Conservation (phyloP, 495 filamentous ascomycete species). For the Penicillium verhagenii region DNA sequence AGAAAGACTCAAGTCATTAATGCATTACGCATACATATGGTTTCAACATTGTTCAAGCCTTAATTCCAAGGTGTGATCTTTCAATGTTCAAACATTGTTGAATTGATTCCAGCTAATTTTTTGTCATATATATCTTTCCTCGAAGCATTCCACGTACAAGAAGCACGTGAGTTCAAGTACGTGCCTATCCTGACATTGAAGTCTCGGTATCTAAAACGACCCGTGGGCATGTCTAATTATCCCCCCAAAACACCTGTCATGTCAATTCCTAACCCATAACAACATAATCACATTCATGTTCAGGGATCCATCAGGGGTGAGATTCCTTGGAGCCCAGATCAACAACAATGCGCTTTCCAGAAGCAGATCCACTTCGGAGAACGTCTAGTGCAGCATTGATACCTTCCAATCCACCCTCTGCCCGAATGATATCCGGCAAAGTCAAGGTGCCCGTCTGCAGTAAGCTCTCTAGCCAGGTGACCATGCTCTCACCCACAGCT, state of each 20-base stretch:
- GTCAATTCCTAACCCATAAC: too few relatives aligned
- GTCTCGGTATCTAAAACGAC: too few relatives aligned
- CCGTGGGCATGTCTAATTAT: too few relatives aligned
- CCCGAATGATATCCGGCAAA: conserved; percentile 58
- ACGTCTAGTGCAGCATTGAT: conserved; percentile 62
- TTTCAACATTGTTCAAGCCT: neutral
- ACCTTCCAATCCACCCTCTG: conserved; percentile 56
- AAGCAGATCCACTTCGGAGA: conserved; percentile 55
- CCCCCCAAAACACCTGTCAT: neutral
- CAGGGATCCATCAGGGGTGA: conserved; percentile 5
- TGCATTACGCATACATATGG: too few relatives aligned
- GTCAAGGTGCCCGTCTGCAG: conserved; percentile 45
- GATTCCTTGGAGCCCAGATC: conserved; percentile 21
- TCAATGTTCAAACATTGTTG: too few relatives aligned
- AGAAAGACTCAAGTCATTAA: too few relatives aligned
- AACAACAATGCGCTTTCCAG: conserved; percentile 61
- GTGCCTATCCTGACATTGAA: too few relatives aligned
- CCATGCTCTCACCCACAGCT: conserved; percentile 53
- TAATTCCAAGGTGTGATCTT: too few relatives aligned
- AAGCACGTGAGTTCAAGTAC: too few relatives aligned
- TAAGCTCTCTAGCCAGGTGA: conserved; percentile 60
- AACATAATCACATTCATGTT: neutral
- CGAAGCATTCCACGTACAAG: too few relatives aligned
- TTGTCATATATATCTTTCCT: too few relatives aligned
- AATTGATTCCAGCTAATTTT: too few relatives aligned